Evolutionary conservation across 495 filamentous ascomycete species (phyloP).

Genomic region (Xylaria acuta): DNA sequence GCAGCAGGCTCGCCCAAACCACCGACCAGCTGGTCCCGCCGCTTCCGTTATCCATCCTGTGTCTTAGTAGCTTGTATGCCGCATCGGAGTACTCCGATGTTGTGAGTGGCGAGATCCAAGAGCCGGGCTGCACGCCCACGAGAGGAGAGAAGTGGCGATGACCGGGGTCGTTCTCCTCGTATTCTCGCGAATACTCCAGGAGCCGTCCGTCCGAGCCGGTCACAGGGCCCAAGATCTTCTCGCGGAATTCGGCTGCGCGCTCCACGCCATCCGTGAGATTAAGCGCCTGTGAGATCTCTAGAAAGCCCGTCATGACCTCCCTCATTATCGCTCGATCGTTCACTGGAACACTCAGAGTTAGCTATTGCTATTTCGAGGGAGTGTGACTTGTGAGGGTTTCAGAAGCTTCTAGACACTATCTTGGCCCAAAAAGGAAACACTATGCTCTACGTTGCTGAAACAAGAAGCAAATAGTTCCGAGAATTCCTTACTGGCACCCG

Average conservation of each 20-base stretch:
- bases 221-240: not conserved
- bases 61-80: conserved; percentile 5
- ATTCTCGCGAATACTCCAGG: conserved; percentile 52
- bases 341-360: no score
- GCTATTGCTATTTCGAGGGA: no score
- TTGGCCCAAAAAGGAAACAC: no score
- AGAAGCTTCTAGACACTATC: no score
- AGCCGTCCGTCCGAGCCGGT: conserved; percentile 39
- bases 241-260: not conserved
- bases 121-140: conserved; percentile 44
- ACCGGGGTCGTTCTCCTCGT: conserved; percentile 49
- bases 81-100: conserved; percentile 13
- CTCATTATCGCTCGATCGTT: conserved; percentile 3
- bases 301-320: not conserved
- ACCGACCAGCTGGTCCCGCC: conserved; percentile 39
- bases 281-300: not conserved
- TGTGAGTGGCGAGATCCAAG: conserved; percentile 34
- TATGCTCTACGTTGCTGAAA: no score
- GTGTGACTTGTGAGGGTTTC: no score
- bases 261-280: not conserved
- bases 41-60: conserved; percentile 34
- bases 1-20: conserved; percentile 43
- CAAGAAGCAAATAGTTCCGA: no score
- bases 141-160: conserved; percentile 52
- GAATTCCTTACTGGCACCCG: no score